phyloP scores from a whole-genome alignment of 1,284 basidiomycete genomes.

The Ustilago lituana region DNA sequence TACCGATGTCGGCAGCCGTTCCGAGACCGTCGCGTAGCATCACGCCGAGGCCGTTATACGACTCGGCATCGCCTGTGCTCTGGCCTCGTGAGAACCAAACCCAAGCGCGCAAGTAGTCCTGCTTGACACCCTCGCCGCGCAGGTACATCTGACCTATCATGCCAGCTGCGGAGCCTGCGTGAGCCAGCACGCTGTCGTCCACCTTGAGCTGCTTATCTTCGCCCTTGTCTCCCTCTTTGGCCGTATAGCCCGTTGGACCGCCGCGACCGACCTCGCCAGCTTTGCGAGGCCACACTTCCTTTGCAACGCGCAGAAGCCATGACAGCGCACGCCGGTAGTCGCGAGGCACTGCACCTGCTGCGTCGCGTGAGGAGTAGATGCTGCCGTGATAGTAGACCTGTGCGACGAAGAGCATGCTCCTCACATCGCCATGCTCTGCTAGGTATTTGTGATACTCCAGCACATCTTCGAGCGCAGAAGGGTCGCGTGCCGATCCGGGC shows the following conservation, averaged over 20 bases:
- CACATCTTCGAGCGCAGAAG: conserved; percentile 75
- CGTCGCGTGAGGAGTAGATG: conserved; percentile 56
- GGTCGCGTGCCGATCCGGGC: conserved; percentile 48
- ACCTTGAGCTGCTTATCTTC: conserved; percentile 52
- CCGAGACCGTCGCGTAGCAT: conserved; percentile 91
- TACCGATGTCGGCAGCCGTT: conserved; percentile 68
- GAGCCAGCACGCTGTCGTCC: conserved; percentile 31
- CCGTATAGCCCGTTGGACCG: conserved; percentile 41
- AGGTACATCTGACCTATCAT: conserved; percentile 88
- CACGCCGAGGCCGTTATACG: conserved; percentile 87
- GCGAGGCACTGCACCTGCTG: conserved; percentile 55
- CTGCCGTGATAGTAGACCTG: conserved; percentile 63
- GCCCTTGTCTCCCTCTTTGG: conserved; percentile 42
- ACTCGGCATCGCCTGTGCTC: conserved; percentile 78
- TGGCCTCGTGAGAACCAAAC: conserved; percentile 93
- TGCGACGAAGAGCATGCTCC: conserved; percentile 51
- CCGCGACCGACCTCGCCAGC: conserved; percentile 43
- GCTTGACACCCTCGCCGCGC: conserved; percentile 87
- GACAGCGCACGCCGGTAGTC: conserved; percentile 52
- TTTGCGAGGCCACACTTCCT: conserved; percentile 61
- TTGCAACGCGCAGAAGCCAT: conserved; percentile 48
- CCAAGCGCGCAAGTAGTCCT: conserved; percentile 80
- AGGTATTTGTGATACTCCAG: conserved; percentile 72
- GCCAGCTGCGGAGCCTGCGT: conserved; percentile 55
- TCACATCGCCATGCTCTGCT: conserved; percentile 49